phyloP scores from a whole-genome alignment of 2,329 filamentous ascomycete species.

The Fusarium transvaalense region DNA sequence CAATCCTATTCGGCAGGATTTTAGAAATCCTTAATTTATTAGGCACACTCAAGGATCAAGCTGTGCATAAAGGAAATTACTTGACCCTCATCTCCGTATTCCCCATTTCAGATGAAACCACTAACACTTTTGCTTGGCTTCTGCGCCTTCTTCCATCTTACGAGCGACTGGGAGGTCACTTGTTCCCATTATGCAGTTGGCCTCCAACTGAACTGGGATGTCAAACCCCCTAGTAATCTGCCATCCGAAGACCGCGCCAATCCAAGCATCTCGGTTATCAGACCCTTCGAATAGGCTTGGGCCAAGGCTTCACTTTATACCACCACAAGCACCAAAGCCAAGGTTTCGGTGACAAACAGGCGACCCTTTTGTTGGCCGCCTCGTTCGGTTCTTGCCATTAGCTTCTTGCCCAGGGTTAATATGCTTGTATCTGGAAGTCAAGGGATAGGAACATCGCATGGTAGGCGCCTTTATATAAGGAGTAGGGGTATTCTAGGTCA shows the following conservation, averaged over 20 bases:
- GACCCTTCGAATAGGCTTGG: conserved; percentile 26
- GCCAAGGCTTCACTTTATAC: conserved; percentile 14
- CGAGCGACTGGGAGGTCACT: conserved; percentile 1
- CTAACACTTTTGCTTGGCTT: conserved; percentile 1
- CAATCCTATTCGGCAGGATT: neutral
- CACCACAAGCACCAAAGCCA: conserved; percentile 11
- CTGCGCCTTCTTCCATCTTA: neutral
- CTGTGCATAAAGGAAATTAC: neutral
- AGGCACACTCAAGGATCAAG: neutral
- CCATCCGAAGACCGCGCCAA: conserved; percentile 35
- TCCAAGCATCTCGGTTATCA: conserved; percentile 11
- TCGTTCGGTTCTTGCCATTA: neutral
- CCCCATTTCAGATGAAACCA: conserved; percentile 25
- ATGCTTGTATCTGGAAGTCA: neutral
- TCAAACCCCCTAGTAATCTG: conserved; percentile 1
- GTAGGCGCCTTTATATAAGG: conserved; percentile 23
- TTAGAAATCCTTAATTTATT: neutral
- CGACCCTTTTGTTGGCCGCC: neutral
- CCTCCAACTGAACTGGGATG: conserved; percentile 25
- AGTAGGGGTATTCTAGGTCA: neutral
- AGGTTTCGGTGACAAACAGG: conserved; percentile 16
- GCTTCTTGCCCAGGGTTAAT: conserved; percentile 4
- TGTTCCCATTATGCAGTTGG: conserved; percentile 12
- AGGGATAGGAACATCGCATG: neutral
- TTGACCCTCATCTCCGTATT: neutral